These are phyloP conservation scores for Quercus cerris DNA, from an alignment of 306 rosid species.

Conservation along the genomic window DNA sequence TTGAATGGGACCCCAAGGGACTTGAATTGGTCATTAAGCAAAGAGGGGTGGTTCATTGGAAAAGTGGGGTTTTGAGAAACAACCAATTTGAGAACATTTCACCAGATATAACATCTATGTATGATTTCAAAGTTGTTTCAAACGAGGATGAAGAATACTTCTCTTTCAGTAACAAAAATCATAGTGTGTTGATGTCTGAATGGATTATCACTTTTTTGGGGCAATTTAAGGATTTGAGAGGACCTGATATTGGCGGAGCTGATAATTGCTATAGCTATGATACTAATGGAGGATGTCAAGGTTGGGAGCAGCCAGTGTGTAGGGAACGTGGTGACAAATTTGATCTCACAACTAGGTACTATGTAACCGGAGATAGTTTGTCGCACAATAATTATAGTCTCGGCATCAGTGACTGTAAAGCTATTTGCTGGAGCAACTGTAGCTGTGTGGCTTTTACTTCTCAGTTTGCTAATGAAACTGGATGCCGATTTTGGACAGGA, in stretches of 20 bases:
- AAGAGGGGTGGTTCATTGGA: no score
- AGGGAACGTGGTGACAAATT: slow-evolving; percentile 8
- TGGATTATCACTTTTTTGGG: slow-evolving; percentile 14
- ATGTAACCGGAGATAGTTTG: neutral
- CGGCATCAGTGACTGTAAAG: slow-evolving; percentile 10
- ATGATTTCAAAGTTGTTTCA: neutral
- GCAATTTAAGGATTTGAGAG: slow-evolving; percentile 10
- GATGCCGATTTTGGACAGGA: neutral
- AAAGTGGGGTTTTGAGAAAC: no score
- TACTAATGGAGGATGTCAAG: no score
- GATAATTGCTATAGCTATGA: neutral
- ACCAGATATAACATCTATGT: neutral
- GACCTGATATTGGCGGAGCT: neutral
- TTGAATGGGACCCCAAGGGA: no score
- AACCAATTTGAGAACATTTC: no score
- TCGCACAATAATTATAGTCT: accelerated
- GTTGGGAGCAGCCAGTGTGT: slow-evolving; percentile 5
- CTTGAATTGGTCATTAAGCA: no score
- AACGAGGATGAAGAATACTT: neutral
- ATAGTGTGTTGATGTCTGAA: neutral
- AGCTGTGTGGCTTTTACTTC: slow-evolving; percentile 4
- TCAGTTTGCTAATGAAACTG: neutral
- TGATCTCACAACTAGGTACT: neutral
- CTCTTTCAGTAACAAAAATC: neutral
- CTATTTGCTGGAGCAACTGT: slow-evolving; percentile 20